Percentiles rank a stretch among this genome's conserved stretches.
Evolutionary conservation across 192 early-diverging fungal species (phyloP).

Genomic region (Entophlyctis helioformis): DNA sequence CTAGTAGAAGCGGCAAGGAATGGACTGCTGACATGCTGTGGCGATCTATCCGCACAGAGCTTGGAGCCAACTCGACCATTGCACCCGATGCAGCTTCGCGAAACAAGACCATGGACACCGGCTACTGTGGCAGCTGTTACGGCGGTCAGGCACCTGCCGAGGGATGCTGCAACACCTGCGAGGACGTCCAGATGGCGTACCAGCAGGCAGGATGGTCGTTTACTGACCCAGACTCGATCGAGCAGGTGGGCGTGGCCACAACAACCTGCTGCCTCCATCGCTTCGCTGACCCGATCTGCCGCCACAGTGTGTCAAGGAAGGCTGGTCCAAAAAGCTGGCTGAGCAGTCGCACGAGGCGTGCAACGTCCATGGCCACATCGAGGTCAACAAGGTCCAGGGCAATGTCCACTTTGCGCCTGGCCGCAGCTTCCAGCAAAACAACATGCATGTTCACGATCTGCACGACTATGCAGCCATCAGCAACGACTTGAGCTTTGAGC

Average conservation of each 20-base stretch:
- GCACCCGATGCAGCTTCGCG: no score
- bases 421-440: slow-evolving; percentile 53
- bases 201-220: slow-evolving; percentile 74
- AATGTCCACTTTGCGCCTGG: slow-evolving; percentile 92
- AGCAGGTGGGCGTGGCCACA: no score
- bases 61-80: no score
- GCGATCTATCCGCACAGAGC: no score
- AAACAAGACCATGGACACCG: slow-evolving; percentile 14
- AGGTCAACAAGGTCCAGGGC: slow-evolving; percentile 86
- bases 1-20: no score
- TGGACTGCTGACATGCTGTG: no score
- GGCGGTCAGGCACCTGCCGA: slow-evolving; percentile 52
- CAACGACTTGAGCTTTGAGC: slow-evolving; percentile 65
- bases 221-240: slow-evolving; percentile 55
- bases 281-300: background rate
- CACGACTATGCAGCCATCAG: slow-evolving; percentile 34
- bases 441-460: slow-evolving; percentile 73
- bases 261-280: no score
- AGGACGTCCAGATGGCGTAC: slow-evolving; percentile 81
- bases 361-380: slow-evolving; percentile 62
- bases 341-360: slow-evolving; percentile 84
- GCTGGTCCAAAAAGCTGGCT: slow-evolving; percentile 60
- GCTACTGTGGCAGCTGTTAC: slow-evolving; percentile 84
- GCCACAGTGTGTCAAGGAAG: slow-evolving; percentile 68
- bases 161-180: slow-evolving; percentile 93